phyloP scores from a whole-genome alignment of 2,329 filamentous ascomycete species.

The Colletotrichum truncatum region DNA sequence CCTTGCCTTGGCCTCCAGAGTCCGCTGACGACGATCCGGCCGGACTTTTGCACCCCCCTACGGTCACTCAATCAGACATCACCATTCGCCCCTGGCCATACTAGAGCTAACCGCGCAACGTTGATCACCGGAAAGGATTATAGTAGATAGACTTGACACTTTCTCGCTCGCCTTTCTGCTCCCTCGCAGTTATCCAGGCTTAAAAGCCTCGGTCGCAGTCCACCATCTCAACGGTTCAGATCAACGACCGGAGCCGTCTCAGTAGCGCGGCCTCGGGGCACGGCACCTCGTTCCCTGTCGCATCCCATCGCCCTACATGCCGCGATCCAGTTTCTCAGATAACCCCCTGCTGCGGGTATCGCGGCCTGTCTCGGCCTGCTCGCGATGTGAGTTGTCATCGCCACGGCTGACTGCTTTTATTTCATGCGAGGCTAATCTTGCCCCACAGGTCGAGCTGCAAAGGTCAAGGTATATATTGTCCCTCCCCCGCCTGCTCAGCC shows the following conservation, averaged over 20 bases:
- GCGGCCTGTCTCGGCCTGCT: conserved; percentile 82
- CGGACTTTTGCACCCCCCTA: background rate
- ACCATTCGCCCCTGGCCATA: background rate
- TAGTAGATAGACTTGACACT: background rate
- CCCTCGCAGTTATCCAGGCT: background rate
- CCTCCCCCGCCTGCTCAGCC: background rate
- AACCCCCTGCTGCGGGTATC: conserved; percentile 77
- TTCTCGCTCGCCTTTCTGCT: background rate
- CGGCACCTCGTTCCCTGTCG: conserved; percentile 18
- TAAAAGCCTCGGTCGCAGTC: background rate
- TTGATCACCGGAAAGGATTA: background rate
- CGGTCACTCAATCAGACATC: background rate
- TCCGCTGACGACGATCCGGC: background rate
- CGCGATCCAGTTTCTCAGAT: conserved; percentile 57
- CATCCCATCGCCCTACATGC: conserved; percentile 41
- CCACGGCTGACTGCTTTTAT: conserved; percentile 26
- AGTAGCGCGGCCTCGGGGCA: conserved; percentile 9
- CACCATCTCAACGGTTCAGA: background rate
- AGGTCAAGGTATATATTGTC: conserved; percentile 77
- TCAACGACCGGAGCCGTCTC: background rate
- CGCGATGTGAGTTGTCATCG: conserved; percentile 65
- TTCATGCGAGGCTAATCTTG: conserved; percentile 26
- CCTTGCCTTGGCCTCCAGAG: background rate
- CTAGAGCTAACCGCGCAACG: background rate
- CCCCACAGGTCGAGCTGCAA: conserved; percentile 77